Evolutionary conservation across 345 rosid genomes (phyloP).

Genomic region (Laguncularia racemosa): DNA sequence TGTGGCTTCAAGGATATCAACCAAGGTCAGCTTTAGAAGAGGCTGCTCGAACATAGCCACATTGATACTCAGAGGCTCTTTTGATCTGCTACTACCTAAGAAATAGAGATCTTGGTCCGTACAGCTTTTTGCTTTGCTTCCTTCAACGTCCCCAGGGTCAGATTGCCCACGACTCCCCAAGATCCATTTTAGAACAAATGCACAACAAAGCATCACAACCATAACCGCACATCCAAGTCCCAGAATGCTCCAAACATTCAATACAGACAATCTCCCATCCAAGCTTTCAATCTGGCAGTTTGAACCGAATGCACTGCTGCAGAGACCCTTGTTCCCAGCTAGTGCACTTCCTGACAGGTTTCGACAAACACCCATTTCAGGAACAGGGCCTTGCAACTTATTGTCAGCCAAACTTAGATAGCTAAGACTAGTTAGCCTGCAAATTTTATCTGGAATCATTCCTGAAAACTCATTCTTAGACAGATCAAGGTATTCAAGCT

Average conservation of each 20-base stretch:
- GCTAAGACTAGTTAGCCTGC: constrained; percentile 35
- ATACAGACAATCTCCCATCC: constrained; percentile 16
- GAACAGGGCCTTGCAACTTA: constrained; percentile 55
- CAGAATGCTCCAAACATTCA: constrained; percentile 46
- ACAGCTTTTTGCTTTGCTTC: constrained; percentile 41
- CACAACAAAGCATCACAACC: constrained; percentile 24
- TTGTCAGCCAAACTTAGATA: constrained; percentile 49
- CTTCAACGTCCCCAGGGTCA: constrained; percentile 44
- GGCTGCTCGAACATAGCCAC: constrained; percentile 83
- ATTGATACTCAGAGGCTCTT: constrained; percentile 83
- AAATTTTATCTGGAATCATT: constrained; percentile 49
- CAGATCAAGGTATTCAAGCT: constrained; percentile 53
- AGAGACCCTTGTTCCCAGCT: constrained; percentile 56
- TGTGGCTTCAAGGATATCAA: constrained; percentile 72
- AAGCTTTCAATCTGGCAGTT: constrained; percentile 35
- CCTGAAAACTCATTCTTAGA: constrained; percentile 59
- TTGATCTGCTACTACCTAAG: constrained; percentile 64
- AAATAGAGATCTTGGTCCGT: constrained; percentile 48
- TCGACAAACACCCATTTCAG: constrained; percentile 47
- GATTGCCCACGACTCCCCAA: constrained; percentile 24
- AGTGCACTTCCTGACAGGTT: constrained; percentile 37
- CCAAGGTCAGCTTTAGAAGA: constrained; percentile 61
- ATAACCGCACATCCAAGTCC: constrained; percentile 36
- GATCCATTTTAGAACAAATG: constrained; percentile 33
- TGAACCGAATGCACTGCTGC: constrained; percentile 38